These are phyloP conservation scores for Henckelia pumila DNA, from an alignment of 257 asterid species.

Conservation along the genomic window DNA sequence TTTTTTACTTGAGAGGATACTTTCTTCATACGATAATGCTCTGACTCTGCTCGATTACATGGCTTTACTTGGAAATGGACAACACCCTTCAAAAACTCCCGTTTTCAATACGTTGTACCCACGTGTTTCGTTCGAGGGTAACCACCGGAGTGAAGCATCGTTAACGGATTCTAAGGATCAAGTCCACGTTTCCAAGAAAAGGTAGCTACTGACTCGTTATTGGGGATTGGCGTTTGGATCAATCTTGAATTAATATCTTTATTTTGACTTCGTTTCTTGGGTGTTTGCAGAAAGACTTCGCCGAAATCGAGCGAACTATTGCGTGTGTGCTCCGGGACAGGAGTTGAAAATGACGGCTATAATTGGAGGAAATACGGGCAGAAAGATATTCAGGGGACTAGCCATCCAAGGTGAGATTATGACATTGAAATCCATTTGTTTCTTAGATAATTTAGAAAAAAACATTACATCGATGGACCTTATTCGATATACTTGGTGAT, in stretches of 20 bases:
- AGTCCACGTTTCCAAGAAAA: conserved; percentile 28
- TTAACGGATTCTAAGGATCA: conserved; percentile 23
- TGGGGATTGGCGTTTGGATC: background rate
- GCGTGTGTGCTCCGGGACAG: conserved; percentile 19
- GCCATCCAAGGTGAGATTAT: conserved; percentile 40
- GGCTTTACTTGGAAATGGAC: conserved; percentile 12
- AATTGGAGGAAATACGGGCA: conserved; percentile 53
- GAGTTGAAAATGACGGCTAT: conserved; percentile 32
- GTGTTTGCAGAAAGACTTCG: conserved; percentile 29
- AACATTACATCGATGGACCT: too few relatives aligned
- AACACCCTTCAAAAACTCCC: background rate
- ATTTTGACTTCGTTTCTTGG: background rate
- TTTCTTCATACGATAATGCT: conserved; percentile 44
- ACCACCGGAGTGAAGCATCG: conserved; percentile 19
- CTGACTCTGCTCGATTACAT: conserved; percentile 23
- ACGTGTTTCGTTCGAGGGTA: background rate
- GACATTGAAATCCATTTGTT: background rate
- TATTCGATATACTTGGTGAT: background rate
- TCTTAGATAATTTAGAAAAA: conserved; percentile 6
- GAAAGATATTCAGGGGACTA: conserved; percentile 37
- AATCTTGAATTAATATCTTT: background rate
- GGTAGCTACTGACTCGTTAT: conserved; percentile 3
- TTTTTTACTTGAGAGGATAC: conserved; percentile 27
- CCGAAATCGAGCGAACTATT: conserved; percentile 26
- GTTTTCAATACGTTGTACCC: background rate